Evolutionary conservation across 768 basidiomycete species (phyloP), one percentile per base, ranked within the genome.

Genomic region (Psilocybe subaeruginosa): DNA sequence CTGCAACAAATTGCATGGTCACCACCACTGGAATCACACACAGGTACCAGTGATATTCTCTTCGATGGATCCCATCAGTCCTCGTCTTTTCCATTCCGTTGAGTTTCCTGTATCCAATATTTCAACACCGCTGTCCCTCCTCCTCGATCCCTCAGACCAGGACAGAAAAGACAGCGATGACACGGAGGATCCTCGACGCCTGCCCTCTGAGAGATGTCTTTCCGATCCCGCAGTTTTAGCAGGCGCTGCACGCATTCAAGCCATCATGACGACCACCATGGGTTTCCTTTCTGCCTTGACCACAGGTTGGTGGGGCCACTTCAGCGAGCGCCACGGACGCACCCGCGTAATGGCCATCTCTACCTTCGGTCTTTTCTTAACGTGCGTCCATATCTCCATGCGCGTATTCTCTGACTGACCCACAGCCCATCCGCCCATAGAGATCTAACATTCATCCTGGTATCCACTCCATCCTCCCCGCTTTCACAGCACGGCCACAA

Each of bases 301-400:
- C 4, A 92, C 93, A 0, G 91, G 89, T 2, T 94, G 89, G 85
- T 97, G 95, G 95, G 92, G 93, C 30, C 85, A 85, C 58, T 90
- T 89, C 56, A 86, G 92, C 30, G 93, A 97, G 70, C 80, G 86
- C 19, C 75, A 89, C 64, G 95, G 95, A 12, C 80, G 95, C 49
- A 93, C 89, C 2, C 84, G 80, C 54, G 88, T 96, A 23, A 84
- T 97, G 59, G 88, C 90, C 5, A 78, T 89, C 29, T 76, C 88
- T 8, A 85, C 90, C 0, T 70, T 90, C 27, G 93, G 95, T 16
- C 59, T 78, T 16, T 74, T 80, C 66, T 69, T 75, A 57, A 76
- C 78, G 74, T 80, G 65, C 19, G 73, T 76, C 16, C 50, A 30
- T 35, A 8, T 49, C 56, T 27, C 61, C 60, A n/a, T 33, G 52